A percentile compares a stretch with the other conserved stretches of the same genome.
Conservation (phyloP, 345 rosid species). For the Populus simonii region DNA sequence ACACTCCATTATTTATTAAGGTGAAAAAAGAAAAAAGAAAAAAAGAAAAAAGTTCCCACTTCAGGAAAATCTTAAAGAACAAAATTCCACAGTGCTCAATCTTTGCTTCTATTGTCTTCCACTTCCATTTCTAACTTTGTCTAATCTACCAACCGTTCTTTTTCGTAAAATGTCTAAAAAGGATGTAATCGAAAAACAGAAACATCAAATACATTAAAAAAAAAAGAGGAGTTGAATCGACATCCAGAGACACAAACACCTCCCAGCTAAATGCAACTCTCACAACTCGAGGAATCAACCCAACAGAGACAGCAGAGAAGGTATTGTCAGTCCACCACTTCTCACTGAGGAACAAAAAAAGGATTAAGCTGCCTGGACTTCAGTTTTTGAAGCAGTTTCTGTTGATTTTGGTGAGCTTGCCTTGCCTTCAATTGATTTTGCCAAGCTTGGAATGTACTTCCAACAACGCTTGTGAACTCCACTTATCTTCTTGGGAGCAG, state of each 20-base stretch:
- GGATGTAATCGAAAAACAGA: not conserved
- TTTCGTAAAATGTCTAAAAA: conserved; percentile 2
- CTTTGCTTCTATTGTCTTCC: not conserved
- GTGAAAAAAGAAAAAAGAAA: not conserved
- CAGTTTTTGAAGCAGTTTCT: conserved; percentile 37
- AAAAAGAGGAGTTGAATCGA: not conserved
- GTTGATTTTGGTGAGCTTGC: conserved; percentile 26
- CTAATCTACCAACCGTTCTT: not conserved
- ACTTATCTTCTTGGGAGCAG: conserved; percentile 82
- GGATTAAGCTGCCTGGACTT: conserved; percentile 57
- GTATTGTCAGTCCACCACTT: conserved; percentile 4
- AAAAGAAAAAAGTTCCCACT: not conserved
- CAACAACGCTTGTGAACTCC: conserved; percentile 93
- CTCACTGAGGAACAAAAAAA: not conserved
- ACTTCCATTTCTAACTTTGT: not conserved
- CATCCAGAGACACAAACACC: not conserved
- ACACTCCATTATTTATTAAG: not conserved
- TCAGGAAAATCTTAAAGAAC: not conserved
- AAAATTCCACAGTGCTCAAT: not conserved
- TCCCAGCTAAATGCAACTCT: conserved; percentile 4
- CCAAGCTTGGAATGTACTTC: conserved; percentile 66
- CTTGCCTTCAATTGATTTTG: conserved; percentile 30
- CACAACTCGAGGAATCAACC: conserved; percentile 3
- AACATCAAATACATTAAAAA: not conserved
- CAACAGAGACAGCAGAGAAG: not conserved